Evolutionary conservation across 1,284 basidiomycete genomes (phyloP).

Genomic region (Ustilago crameri): DNA sequence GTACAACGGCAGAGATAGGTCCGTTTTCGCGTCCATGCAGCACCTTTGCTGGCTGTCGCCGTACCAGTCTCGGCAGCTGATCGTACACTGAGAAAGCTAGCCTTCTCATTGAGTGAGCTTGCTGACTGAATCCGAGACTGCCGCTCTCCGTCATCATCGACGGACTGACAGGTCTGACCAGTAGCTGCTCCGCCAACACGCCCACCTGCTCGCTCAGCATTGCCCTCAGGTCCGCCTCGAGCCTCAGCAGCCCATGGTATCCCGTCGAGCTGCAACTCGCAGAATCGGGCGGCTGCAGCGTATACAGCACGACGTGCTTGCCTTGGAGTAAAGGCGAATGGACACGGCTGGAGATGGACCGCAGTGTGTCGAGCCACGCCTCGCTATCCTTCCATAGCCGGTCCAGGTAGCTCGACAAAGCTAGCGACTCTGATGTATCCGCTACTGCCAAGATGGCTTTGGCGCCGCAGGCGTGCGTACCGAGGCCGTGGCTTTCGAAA

Average conservation of each 20-base stretch:
- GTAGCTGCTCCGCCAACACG: constrained; percentile 36
- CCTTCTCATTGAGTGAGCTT: constrained; percentile 19
- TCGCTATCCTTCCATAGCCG: constrained; percentile 31
- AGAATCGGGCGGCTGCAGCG: constrained; percentile 34
- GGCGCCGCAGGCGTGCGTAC: constrained; percentile 32
- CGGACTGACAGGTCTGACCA: constrained; percentile 38
- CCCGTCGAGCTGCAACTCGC: constrained; percentile 12
- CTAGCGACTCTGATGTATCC: constrained; percentile 27
- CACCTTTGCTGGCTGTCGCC: constrained; percentile 39
- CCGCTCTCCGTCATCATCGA: constrained; percentile 44
- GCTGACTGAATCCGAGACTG: constrained; percentile 30
- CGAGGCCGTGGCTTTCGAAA: constrained; percentile 49
- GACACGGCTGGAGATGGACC: constrained; percentile 38
- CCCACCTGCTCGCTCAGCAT: constrained; percentile 44
- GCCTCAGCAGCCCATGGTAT: constrained; percentile 31
- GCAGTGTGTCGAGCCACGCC: constrained; percentile 46
- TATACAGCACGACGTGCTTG: constrained; percentile 52
- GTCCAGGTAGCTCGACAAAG: constrained; percentile 43
- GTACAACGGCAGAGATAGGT: constrained; percentile 33
- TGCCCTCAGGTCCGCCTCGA: constrained; percentile 37
- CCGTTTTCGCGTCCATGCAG: constrained; percentile 36
- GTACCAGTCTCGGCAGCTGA: constrained; percentile 38
- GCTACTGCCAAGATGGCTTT: constrained; percentile 37
- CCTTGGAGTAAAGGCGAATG: constrained; percentile 33
- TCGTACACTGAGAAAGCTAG: constrained; percentile 52